A percentile compares a stretch with the other conserved stretches of the same genome.
These are phyloP conservation scores for Malus asiatica DNA, from an alignment of 306 rosid genomes.

Conservation along the genomic window DNA sequence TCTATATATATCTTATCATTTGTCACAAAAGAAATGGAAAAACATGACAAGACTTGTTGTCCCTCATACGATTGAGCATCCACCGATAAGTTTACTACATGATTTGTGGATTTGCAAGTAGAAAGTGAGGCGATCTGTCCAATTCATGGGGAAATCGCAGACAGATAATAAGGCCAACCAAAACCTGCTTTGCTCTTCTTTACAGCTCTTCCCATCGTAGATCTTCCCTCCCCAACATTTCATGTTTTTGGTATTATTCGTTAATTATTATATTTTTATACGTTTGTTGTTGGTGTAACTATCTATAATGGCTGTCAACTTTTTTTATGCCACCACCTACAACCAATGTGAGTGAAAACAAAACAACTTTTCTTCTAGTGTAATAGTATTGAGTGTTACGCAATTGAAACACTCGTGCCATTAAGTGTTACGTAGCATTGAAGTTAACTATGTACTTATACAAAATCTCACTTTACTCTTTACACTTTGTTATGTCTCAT, in stretches of 20 bases:
- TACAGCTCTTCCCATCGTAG: no score
- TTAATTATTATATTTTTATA: conserved; percentile 16
- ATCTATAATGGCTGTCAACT: background rate
- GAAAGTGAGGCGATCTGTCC: background rate
- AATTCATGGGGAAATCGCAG: background rate
- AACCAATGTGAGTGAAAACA: background rate
- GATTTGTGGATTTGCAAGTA: background rate
- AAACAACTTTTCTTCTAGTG: no score
- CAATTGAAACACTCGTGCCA: no score
- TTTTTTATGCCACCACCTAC: background rate
- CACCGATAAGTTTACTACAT: background rate
- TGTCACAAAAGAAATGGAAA: no score
- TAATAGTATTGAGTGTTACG: background rate
- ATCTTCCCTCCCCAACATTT: background rate
- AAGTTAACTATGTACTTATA: no score
- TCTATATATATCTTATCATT: no score
- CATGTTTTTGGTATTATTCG: background rate
- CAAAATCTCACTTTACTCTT: no score
- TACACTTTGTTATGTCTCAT: no score
- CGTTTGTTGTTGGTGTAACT: background rate
- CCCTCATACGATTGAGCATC: no score
- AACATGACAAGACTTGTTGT: no score
- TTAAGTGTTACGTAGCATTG: no score
- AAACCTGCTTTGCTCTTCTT: background rate
- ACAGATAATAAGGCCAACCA: conserved; percentile 7